Conservation (phyloP, 2,329 filamentous ascomycete genomes). For the Albifimbria verrucaria region DNA sequence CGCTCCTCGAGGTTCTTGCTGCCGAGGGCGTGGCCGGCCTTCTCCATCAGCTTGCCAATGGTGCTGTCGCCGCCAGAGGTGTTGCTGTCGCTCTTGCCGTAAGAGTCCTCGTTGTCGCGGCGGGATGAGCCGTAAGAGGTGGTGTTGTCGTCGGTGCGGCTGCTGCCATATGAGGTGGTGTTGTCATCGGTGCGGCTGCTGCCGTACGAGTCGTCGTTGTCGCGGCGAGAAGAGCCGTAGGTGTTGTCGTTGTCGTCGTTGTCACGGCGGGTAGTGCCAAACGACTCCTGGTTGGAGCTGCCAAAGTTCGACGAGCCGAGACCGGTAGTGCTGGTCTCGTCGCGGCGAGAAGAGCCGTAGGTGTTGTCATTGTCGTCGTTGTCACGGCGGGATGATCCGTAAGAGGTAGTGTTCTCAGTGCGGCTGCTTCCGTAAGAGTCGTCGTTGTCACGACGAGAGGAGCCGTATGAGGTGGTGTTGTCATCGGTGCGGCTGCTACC, state of each 20-base stretch:
- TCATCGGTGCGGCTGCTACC: slow-evolving; percentile 15
- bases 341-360: slow-evolving; percentile 12
- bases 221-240: slow-evolving; percentile 11
- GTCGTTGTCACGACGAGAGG: slow-evolving; percentile 14
- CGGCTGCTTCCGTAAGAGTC: slow-evolving; percentile 16
- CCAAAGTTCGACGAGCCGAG: slow-evolving; percentile 6
- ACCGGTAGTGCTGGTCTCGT: background rate
- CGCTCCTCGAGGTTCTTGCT: slow-evolving; percentile 45
- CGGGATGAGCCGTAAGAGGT: slow-evolving; percentile 19
- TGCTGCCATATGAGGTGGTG: slow-evolving; percentile 15
- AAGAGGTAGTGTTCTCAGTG: slow-evolving; percentile 16
- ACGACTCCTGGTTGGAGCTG: slow-evolving; percentile 7
- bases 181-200: slow-evolving; percentile 12
- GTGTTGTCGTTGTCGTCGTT: slow-evolving; percentile 9
- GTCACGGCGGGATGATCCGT: slow-evolving; percentile 15
- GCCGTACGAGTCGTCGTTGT: slow-evolving; percentile 11
- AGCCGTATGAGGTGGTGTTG: slow-evolving; percentile 20
- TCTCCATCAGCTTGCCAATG: slow-evolving; percentile 57
- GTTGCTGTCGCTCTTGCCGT: slow-evolving; percentile 2
- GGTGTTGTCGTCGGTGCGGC: slow-evolving; percentile 16
- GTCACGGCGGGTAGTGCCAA: slow-evolving; percentile 9
- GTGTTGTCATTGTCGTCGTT: slow-evolving; percentile 7
- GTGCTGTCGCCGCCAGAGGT: slow-evolving; percentile 43
- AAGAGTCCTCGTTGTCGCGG: slow-evolving; percentile 5
- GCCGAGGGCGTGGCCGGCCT: slow-evolving; percentile 47